Conservation (phyloP, 2,329 filamentous ascomycete species). For the Cladobotryum protrusum region DNA sequence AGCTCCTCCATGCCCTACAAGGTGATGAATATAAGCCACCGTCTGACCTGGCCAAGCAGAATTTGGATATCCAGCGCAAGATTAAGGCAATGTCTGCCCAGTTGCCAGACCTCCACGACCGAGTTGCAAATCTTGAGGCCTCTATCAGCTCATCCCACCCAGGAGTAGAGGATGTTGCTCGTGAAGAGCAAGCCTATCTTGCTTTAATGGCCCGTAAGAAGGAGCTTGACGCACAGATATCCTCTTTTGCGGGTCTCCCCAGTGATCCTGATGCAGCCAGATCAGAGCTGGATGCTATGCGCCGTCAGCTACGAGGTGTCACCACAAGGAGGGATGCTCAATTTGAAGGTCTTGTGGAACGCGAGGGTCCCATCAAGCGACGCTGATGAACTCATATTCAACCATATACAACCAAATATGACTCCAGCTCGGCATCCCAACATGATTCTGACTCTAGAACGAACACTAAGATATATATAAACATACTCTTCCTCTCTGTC, state of each 20-base stretch:
- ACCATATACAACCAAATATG: too few species aligned
- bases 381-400: constrained; percentile 16
- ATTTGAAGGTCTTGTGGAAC: constrained; percentile 67
- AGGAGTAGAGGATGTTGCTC: constrained; percentile 51
- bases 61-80: constrained; percentile 66
- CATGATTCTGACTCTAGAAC: too few species aligned
- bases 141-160: constrained; percentile 32
- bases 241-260: constrained; percentile 64
- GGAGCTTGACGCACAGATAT: constrained; percentile 55
- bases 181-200: constrained; percentile 53
- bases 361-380: constrained; percentile 47
- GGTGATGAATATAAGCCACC: constrained; percentile 47
- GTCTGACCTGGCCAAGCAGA: constrained; percentile 57
- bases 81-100: constrained; percentile 61
- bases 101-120: constrained; percentile 55
- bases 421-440: too few species aligned
- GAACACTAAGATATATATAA: too few species aligned
- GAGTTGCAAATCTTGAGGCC: constrained; percentile 37
- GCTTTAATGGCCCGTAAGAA: constrained; percentile 52
- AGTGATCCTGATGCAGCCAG: constrained; percentile 63
- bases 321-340: constrained; percentile 61
- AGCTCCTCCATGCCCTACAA: constrained; percentile 37
- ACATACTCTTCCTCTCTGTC: too few species aligned
- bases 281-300: constrained; percentile 61
- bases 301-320: constrained; percentile 56